Evolutionary conservation across 768 basidiomycete genomes (phyloP).

Genomic region (Piloderma croceum): DNA sequence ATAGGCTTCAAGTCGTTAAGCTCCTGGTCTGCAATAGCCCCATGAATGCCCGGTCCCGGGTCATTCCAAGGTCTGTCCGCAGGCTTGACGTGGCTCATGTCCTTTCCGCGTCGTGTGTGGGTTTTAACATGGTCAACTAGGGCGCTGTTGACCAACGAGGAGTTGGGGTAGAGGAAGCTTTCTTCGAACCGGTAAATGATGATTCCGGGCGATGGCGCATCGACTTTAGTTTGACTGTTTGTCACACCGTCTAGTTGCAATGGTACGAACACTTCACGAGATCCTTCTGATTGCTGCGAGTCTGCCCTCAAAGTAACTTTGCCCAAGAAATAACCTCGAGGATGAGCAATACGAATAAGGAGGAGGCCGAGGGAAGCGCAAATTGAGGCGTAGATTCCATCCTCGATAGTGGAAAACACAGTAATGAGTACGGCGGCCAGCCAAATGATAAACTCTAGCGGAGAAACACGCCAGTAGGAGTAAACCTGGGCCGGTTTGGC

Average conservation of each 20-base stretch:
- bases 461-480: conserved; percentile 90
- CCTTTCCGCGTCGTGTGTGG: conserved; percentile 70
- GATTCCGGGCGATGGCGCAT: conserved; percentile 78
- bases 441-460: conserved; percentile 90
- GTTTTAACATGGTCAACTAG: conserved; percentile 80
- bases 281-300: conserved; percentile 27
- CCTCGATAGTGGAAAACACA: conserved; percentile 89
- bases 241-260: conserved; percentile 54
- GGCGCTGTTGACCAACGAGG: conserved; percentile 57
- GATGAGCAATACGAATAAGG: conserved; percentile 80
- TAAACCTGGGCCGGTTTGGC: conserved; percentile 78
- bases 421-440: conserved; percentile 82
- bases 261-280: conserved; percentile 83
- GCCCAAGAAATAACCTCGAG: conserved; percentile 88
- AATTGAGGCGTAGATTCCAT: conserved; percentile 88
- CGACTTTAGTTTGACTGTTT: conserved; percentile 66
- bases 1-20: conserved; percentile 54
- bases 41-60: conserved; percentile 58
- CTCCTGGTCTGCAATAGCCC: conserved; percentile 38
- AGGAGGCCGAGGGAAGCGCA: conserved; percentile 73
- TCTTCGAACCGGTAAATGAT: conserved; percentile 91
- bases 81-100: conserved; percentile 56
- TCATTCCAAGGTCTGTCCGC: conserved; percentile 94
- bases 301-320: conserved; percentile 58
- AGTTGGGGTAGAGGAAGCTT: conserved; percentile 82